These are phyloP conservation scores for Larix kaempferi DNA, from an alignment of 75 land plant genomes.

Conservation along the genomic window DNA sequence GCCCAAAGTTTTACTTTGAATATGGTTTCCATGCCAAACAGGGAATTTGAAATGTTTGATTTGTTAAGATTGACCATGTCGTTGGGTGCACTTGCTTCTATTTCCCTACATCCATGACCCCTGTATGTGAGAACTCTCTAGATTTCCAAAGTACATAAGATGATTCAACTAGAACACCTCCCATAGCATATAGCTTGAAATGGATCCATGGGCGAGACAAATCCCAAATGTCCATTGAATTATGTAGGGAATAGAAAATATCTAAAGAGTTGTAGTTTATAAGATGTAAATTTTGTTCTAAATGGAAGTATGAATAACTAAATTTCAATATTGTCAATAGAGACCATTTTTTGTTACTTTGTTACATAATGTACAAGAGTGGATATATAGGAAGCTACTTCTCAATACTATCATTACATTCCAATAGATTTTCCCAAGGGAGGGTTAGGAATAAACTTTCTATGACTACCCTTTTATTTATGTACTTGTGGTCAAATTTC, in stretches of 20 bases:
- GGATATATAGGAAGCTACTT: no score
- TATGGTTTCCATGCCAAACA: slow-evolving; percentile 84
- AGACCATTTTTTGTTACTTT: no score
- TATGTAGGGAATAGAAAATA: slow-evolving; percentile 86
- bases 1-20: slow-evolving; percentile 88
- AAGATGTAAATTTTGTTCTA: no score
- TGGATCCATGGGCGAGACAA: slow-evolving; percentile 93
- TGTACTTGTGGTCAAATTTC: no score
- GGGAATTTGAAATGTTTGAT: slow-evolving; percentile 19
- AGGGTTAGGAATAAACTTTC: no score
- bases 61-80: slow-evolving; percentile 6
- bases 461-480: no score
- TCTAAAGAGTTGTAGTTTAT: slow-evolving; percentile 33
- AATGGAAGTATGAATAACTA: no score
- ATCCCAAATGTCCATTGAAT: slow-evolving; percentile 70
- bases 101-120: neutral
- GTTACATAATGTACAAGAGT: no score
- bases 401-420: no score
- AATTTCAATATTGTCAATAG: no score
- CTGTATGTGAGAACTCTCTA: neutral
- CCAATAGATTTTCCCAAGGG: no score
- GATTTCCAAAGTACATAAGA: neutral
- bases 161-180: neutral
- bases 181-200: slow-evolving; percentile 81
- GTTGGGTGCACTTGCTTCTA: neutral